phyloP scores from a whole-genome alignment of 2,329 filamentous ascomycete species.

The Trichoderma koningii region DNA sequence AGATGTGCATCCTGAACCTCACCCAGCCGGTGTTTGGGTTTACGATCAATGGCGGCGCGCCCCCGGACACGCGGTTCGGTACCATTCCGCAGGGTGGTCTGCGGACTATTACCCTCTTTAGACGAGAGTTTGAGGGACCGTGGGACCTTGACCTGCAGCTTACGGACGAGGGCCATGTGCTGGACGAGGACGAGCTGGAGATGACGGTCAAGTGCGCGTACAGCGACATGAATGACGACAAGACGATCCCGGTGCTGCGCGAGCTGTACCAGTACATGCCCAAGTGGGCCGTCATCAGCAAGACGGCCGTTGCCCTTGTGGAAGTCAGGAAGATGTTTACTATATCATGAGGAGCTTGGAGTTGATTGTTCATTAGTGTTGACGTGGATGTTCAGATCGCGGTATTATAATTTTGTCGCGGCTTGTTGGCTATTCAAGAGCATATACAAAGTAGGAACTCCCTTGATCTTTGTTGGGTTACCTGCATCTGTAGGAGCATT shows the following conservation, averaged over 20 bases:
- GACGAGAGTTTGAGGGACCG: conserved; percentile 72
- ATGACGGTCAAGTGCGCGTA: conserved; percentile 78
- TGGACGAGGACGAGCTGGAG: conserved; percentile 45
- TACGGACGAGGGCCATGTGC: conserved; percentile 29
- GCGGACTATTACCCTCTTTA: conserved; percentile 75
- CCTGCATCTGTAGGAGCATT: no score
- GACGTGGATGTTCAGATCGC: not conserved
- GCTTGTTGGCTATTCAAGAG: not conserved
- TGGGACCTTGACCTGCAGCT: conserved; percentile 64
- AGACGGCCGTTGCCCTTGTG: conserved; percentile 75
- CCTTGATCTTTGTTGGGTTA: no score
- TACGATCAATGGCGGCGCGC: conserved; percentile 60
- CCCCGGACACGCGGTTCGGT: conserved; percentile 66
- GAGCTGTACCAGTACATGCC: conserved; percentile 77
- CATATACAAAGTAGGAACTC: not conserved
- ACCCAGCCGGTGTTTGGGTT: conserved; percentile 67
- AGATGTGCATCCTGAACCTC: conserved; percentile 74
- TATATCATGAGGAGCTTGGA: not conserved
- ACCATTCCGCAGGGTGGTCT: conserved; percentile 64
- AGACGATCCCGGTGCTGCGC: conserved; percentile 78
- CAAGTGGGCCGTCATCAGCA: conserved; percentile 76
- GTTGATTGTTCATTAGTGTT: not conserved
- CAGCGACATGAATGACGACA: conserved; percentile 77
- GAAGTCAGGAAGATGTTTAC: conserved; percentile 72
- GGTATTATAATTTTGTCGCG: not conserved